These are phyloP conservation scores for Cardamine resedifolia DNA, from an alignment of 345 rosid genomes.

Conservation along the genomic window DNA sequence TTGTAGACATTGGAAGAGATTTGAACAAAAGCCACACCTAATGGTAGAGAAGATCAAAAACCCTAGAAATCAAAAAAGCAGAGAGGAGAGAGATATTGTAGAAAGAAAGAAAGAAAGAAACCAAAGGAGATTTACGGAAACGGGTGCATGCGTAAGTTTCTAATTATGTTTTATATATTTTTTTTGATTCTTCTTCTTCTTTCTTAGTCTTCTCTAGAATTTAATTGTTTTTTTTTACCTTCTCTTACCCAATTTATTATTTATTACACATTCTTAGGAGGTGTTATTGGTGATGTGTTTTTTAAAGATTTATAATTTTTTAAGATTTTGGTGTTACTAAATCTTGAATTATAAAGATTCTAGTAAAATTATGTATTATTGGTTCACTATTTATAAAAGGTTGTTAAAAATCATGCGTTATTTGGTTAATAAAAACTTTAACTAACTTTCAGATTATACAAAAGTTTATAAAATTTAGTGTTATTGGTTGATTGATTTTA, in stretches of 20 bases:
- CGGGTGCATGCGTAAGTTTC: slow-evolving; percentile 58
- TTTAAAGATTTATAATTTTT: too few relatives aligned
- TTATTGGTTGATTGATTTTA: too few relatives aligned
- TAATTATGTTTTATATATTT: slow-evolving; percentile 42
- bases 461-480: too few relatives aligned
- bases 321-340: too few relatives aligned
- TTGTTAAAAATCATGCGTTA: too few relatives aligned
- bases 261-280: not conserved
- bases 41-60: slow-evolving; percentile 28
- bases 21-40: not conserved
- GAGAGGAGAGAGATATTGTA: slow-evolving; percentile 7
- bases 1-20: slow-evolving; percentile 49
- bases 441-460: too few relatives aligned
- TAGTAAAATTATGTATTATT: too few relatives aligned
- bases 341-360: too few relatives aligned
- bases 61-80: slow-evolving; percentile 10
- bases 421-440: too few relatives aligned
- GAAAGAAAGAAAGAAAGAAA: not conserved
- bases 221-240: not conserved
- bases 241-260: not conserved
- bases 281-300: too few relatives aligned
- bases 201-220: not conserved
- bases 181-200: not conserved
- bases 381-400: too few relatives aligned
- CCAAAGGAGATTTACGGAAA: slow-evolving; percentile 39